phyloP scores from a whole-genome alignment of 495 filamentous ascomycete genomes.

The Penicillium paxilli region DNA sequence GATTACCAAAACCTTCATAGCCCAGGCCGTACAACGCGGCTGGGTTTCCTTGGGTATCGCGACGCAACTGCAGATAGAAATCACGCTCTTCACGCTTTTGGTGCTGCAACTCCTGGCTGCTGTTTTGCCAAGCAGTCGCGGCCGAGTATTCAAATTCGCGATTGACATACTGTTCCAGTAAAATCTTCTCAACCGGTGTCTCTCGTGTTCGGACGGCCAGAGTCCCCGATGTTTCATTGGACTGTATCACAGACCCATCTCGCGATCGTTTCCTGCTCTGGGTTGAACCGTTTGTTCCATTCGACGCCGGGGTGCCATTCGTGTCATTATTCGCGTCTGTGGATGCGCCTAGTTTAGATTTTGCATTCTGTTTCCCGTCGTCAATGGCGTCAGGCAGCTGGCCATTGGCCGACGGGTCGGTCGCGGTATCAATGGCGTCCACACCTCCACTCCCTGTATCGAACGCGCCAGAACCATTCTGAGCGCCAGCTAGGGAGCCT shows the following conservation, averaged over 20 bases:
- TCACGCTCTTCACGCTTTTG: constrained; percentile 56
- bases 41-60: constrained; percentile 54
- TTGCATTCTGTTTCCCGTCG: constrained; percentile 60
- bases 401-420: constrained; percentile 31
- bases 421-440: constrained; percentile 21
- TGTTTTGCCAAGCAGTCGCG: constrained; percentile 40
- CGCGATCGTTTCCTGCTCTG: constrained; percentile 59
- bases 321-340: constrained; percentile 26
- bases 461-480: constrained; percentile 25
- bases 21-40: constrained; percentile 72
- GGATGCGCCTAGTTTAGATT: constrained; percentile 54
- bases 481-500: constrained; percentile 27
- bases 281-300: constrained; percentile 43
- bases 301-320: constrained; percentile 33
- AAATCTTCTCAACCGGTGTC: constrained; percentile 51
- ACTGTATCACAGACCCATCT: constrained; percentile 51
- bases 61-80: constrained; percentile 49
- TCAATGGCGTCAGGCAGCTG: constrained; percentile 38
- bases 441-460: constrained; percentile 25
- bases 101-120: constrained; percentile 48
- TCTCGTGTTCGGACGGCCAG: constrained; percentile 38
- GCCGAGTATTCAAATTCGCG: constrained; percentile 73
- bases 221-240: constrained; percentile 26
- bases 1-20: constrained; percentile 89
- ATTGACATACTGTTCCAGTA: constrained; percentile 74